Conservation (phyloP, 805 yeast species). For the Millerago galiae region DNA sequence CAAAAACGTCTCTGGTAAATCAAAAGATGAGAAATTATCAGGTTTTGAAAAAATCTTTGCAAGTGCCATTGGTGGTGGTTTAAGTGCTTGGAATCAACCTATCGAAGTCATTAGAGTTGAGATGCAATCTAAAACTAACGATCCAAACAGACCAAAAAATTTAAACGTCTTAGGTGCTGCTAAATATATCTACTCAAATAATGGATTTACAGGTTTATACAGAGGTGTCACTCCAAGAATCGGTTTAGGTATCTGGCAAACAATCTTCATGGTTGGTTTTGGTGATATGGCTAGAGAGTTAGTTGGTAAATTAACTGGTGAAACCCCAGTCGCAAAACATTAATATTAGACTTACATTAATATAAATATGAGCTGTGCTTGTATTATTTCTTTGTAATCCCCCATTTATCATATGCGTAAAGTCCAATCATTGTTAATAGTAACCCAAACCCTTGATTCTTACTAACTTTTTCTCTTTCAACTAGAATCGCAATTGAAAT, state of each 20-base stretch:
- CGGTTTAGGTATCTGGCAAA: slow-evolving; percentile 97
- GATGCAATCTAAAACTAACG: slow-evolving; percentile 92
- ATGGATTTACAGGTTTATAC: slow-evolving; percentile 86
- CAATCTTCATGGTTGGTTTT: slow-evolving; percentile 96
- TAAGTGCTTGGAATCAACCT: slow-evolving; percentile 98
- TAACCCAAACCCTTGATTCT: slow-evolving; percentile 48
- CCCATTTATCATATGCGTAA: slow-evolving; percentile 72
- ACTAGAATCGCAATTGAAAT: slow-evolving; percentile 59
- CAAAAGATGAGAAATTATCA: slow-evolving; percentile 52
- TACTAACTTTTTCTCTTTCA: slow-evolving; percentile 41
- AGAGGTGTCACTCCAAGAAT: slow-evolving; percentile 97
- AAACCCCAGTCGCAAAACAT: slow-evolving; percentile 40
- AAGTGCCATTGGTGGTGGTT: slow-evolving; percentile 92
- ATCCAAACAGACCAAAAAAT: slow-evolving; percentile 93
- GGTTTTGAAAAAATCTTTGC: slow-evolving; percentile 80
- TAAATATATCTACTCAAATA: slow-evolving; percentile 73
- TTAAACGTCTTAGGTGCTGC: slow-evolving; percentile 71
- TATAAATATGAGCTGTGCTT: not conserved
- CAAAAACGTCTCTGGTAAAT: slow-evolving; percentile 55
- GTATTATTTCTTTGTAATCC: slow-evolving; percentile 24
- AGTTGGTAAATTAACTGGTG: slow-evolving; percentile 58
- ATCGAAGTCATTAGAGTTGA: slow-evolving; percentile 97
- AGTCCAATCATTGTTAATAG: slow-evolving; percentile 52
- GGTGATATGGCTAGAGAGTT: slow-evolving; percentile 87
- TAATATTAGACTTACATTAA: slow-evolving; percentile 3